Percentiles rank a stretch among this genome's conserved stretches.
phyloP scores from a whole-genome alignment of 371 early-diverging fungal species.

The Actinomortierella wolfii region DNA sequence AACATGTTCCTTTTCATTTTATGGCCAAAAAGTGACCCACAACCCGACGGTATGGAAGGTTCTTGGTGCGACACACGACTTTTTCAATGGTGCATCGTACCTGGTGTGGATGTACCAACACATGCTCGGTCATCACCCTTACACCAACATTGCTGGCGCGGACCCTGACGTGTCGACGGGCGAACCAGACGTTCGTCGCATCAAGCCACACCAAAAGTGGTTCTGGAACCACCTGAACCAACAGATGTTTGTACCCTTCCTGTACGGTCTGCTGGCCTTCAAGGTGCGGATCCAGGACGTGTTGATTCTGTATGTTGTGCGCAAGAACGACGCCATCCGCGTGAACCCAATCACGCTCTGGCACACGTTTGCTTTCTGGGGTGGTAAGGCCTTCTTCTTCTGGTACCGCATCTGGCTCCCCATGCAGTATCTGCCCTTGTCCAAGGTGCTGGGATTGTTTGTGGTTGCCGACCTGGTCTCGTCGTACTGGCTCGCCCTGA shows the following conservation, averaged over 20 bases:
- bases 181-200: conserved; percentile 60
- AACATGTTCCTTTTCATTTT: no score
- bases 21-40: conserved; percentile 58
- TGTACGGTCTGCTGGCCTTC: conserved; percentile 57
- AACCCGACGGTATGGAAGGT: conserved; percentile 57
- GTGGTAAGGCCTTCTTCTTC: conserved; percentile 61
- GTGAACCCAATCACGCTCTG: conserved; percentile 53
- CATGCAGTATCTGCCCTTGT: conserved; percentile 32
- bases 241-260: conserved; percentile 54
- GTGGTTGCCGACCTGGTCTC: conserved; percentile 51
- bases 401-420: conserved; percentile 55
- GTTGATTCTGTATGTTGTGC: conserved; percentile 50
- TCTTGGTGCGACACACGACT: conserved; percentile 61
- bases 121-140: conserved; percentile 64
- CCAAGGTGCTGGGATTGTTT: conserved; percentile 47
- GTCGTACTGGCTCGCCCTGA: conserved; percentile 59
- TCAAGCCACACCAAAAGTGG: conserved; percentile 57
- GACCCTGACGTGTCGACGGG: conserved; percentile 59
- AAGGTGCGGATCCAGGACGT: conserved; percentile 63
- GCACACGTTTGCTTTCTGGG: conserved; percentile 58
- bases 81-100: conserved; percentile 61
- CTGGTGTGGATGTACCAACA: conserved; percentile 65
- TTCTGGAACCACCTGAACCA: conserved; percentile 54
- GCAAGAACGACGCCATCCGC: conserved; percentile 53
- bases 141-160: conserved; percentile 61